A percentile compares a stretch with the other conserved stretches of the same genome.
These are phyloP conservation scores for Rhodotorula glutinis DNA, from an alignment of 1,284 basidiomycete species.

Conservation along the genomic window DNA sequence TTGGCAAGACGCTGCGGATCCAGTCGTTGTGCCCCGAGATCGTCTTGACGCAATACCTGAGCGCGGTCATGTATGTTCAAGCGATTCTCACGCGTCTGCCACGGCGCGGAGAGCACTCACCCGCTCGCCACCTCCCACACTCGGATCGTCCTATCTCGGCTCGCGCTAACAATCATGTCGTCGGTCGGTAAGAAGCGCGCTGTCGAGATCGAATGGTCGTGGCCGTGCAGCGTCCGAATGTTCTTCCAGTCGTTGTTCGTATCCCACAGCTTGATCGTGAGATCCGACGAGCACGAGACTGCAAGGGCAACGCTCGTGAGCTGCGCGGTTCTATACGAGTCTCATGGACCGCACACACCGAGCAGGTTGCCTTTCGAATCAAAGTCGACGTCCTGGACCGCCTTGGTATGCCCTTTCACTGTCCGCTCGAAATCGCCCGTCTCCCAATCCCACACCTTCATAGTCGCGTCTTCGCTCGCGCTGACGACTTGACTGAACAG, in stretches of 20 bases:
- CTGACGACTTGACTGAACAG: constrained; percentile 76
- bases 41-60: constrained; percentile 60
- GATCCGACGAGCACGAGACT: constrained; percentile 85
- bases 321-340: not conserved
- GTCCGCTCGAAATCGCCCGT: constrained; percentile 88
- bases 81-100: too few species aligned
- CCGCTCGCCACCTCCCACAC: constrained; percentile 82
- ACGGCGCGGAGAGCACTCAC: constrained; percentile 53
- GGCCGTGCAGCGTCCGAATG: constrained; percentile 77
- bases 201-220: constrained; percentile 84
- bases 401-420: constrained; percentile 85
- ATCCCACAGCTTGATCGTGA: constrained; percentile 90
- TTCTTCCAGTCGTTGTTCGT: constrained; percentile 84
- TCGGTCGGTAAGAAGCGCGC: constrained; percentile 81
- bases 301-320: constrained; percentile 3
- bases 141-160: constrained; percentile 78
- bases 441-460: constrained; percentile 96
- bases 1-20: constrained; percentile 66
- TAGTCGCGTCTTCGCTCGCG: constrained; percentile 79
- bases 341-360: constrained; percentile 54
- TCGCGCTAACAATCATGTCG: constrained; percentile 75
- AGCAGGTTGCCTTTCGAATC: constrained; percentile 76
- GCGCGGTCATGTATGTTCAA: too few species aligned
- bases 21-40: constrained; percentile 65
- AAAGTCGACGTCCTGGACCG: constrained; percentile 81